phyloP scores from a whole-genome alignment of 1,284 basidiomycete species.

The Porogramme epimiltina region DNA sequence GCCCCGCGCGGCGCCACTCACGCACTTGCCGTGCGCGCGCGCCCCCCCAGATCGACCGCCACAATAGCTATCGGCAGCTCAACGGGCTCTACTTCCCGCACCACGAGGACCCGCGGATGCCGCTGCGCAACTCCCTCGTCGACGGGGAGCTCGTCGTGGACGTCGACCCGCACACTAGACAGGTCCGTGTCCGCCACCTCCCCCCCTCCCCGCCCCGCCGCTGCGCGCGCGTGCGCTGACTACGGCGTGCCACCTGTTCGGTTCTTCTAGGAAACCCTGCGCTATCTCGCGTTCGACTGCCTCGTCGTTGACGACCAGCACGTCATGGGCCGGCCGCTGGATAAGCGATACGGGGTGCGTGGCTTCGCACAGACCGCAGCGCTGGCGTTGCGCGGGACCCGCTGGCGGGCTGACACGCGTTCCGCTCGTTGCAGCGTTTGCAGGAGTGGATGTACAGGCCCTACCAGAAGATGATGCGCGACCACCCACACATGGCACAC shows the following conservation, averaged over 20 bases:
- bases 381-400: not conserved
- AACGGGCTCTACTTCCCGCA: conserved; percentile 87
- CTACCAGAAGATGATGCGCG: conserved; percentile 69
- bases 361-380: not conserved
- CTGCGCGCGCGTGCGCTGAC: not conserved
- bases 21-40: not conserved
- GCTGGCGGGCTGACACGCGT: conserved; percentile 2
- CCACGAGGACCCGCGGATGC: conserved; percentile 66
- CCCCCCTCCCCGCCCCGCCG: not conserved
- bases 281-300: conserved; percentile 92
- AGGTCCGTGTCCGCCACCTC: conserved; percentile 43
- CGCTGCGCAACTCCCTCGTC: conserved; percentile 80
- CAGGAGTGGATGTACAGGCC: conserved; percentile 85
- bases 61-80: conserved; percentile 83
- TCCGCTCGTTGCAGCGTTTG: conserved; percentile 62
- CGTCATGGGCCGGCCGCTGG: conserved; percentile 81
- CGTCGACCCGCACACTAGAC: conserved; percentile 71
- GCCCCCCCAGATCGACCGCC: conserved; percentile 98
- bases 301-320: conserved; percentile 87
- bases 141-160: conserved; percentile 97
- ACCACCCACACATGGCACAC: conserved; percentile 67
- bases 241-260: not conserved
- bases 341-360: conserved; percentile 89
- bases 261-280: conserved; percentile 65
- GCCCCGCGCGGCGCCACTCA: not conserved